A percentile compares a stretch with the other conserved stretches of the same genome.
Evolutionary conservation across 495 filamentous ascomycete genomes (phyloP).

Genomic region (Penicillium atrosanguineum): DNA sequence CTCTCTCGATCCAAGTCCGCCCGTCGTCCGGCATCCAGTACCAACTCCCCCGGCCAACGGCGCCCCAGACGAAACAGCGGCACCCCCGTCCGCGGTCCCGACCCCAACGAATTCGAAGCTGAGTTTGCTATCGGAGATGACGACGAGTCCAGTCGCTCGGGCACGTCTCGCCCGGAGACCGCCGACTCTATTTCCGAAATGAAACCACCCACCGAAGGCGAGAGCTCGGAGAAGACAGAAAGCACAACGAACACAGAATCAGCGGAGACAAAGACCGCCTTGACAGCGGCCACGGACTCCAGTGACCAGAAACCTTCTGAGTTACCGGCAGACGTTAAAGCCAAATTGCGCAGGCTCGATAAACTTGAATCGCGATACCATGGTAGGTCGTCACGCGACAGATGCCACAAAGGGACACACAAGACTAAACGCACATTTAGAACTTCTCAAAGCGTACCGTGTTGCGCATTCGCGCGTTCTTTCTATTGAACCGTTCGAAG

Average conservation of each 20-base stretch:
- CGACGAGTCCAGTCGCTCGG: conserved; percentile 54
- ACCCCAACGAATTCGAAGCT: conserved; percentile 80
- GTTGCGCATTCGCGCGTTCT: conserved; percentile 81
- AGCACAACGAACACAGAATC: conserved; percentile 26
- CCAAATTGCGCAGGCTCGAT: conserved; percentile 68
- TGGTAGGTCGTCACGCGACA: conserved; percentile 50
- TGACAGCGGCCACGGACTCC: conserved; percentile 15
- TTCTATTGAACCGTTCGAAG: conserved; percentile 90
- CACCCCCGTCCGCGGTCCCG: conserved; percentile 57
- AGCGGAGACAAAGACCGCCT: conserved; percentile 21
- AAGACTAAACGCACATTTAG: conserved; percentile 42
- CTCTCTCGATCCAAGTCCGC: conserved; percentile 49
- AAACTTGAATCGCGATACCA: conserved; percentile 85
- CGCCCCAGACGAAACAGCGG: conserved; percentile 51
- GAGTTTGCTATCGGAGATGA: conserved; percentile 83
- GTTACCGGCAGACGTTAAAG: conserved; percentile 69
- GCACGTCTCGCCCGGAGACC: conserved; percentile 48
- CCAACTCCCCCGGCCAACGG: conserved; percentile 53
- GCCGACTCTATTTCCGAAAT: conserved; percentile 24
- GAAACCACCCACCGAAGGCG: conserved; percentile 18
- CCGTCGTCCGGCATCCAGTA: conserved; percentile 48
- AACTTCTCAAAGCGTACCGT: conserved; percentile 86
- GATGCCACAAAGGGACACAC: neutral
- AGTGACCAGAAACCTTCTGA: conserved; percentile 44
- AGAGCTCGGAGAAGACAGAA: conserved; percentile 27